A percentile compares a stretch with the other conserved stretches of the same genome.
phyloP scores from a whole-genome alignment of 768 basidiomycete genomes.

The Coprinopsis sp. region DNA sequence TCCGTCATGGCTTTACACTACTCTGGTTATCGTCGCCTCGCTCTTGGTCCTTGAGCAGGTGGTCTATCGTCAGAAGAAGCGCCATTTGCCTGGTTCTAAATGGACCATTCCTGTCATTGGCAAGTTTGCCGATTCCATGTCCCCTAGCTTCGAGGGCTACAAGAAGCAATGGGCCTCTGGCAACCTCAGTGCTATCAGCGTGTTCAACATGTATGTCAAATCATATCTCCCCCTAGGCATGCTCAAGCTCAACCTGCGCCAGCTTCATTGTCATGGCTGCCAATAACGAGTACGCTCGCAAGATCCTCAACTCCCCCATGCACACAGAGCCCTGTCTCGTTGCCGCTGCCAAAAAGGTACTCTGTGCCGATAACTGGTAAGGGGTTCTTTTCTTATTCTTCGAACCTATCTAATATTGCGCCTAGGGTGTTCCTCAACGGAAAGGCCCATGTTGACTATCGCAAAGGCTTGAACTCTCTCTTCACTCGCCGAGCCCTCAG shows the following conservation, averaged over 20 bases:
- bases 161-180: slow-evolving; percentile 90
- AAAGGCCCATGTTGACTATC: slow-evolving; percentile 90
- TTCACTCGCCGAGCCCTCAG: slow-evolving; percentile 94
- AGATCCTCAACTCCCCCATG: slow-evolving; percentile 91
- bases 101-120: slow-evolving; percentile 99
- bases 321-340: slow-evolving; percentile 95
- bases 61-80: slow-evolving; percentile 87
- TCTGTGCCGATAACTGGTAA: slow-evolving; percentile 85
- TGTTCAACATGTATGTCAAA: slow-evolving; percentile 88
- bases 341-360: slow-evolving; percentile 81
- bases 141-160: slow-evolving; percentile 89
- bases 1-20: slow-evolving; percentile 61
- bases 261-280: slow-evolving; percentile 99
- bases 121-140: slow-evolving; percentile 88
- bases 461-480: slow-evolving; percentile 81
- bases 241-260: slow-evolving; percentile 9
- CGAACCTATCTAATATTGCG: background rate
- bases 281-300: slow-evolving; percentile 87
- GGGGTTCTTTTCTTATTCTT: slow-evolving; percentile 12
- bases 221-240: background rate
- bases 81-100: slow-evolving; percentile 74
- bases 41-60: slow-evolving; percentile 85
- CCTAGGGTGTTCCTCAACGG: slow-evolving; percentile 95
- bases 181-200: slow-evolving; percentile 82
- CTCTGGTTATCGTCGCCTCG: slow-evolving; percentile 59